Conservation (phyloP, 2,329 filamentous ascomycete species). For the Aspergillus pseudotamarii region DNA sequence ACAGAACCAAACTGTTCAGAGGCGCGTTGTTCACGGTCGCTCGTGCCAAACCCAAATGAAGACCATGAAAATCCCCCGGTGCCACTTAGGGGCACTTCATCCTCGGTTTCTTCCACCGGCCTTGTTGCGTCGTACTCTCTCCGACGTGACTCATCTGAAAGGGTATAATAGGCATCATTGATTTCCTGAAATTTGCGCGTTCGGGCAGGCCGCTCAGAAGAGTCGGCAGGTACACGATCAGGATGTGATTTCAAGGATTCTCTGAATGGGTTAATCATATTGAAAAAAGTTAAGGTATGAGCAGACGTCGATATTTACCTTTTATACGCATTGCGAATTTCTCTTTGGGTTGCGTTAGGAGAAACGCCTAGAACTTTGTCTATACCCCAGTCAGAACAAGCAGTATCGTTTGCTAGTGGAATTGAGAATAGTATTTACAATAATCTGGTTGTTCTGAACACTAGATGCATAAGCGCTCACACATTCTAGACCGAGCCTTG, state of each 20-base stretch:
- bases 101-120: slow-evolving; percentile 53
- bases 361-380: slow-evolving; percentile 75
- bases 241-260: slow-evolving; percentile 91
- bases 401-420: neutral
- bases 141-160: slow-evolving; percentile 76
- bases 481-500: neutral
- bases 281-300: neutral
- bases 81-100: slow-evolving; percentile 50
- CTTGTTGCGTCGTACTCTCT: slow-evolving; percentile 78
- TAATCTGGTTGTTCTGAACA: slow-evolving; percentile 39
- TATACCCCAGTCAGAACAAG: slow-evolving; percentile 37
- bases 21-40: slow-evolving; percentile 40
- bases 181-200: slow-evolving; percentile 90
- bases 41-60: slow-evolving; percentile 61
- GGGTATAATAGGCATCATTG: slow-evolving; percentile 90
- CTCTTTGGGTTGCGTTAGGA: slow-evolving; percentile 73
- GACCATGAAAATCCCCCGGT: slow-evolving; percentile 74
- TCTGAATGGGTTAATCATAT: slow-evolving; percentile 47
- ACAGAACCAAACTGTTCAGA: slow-evolving; percentile 84
- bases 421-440: slow-evolving; percentile 35
- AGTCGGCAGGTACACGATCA: slow-evolving; percentile 81
- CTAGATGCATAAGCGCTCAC: neutral
- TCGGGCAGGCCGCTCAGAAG: slow-evolving; percentile 76
- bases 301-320: slow-evolving; percentile 53
- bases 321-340: slow-evolving; percentile 95